Evolutionary conservation across 805 yeast species (phyloP).

Genomic region (Wickerhamiella azyma): DNA sequence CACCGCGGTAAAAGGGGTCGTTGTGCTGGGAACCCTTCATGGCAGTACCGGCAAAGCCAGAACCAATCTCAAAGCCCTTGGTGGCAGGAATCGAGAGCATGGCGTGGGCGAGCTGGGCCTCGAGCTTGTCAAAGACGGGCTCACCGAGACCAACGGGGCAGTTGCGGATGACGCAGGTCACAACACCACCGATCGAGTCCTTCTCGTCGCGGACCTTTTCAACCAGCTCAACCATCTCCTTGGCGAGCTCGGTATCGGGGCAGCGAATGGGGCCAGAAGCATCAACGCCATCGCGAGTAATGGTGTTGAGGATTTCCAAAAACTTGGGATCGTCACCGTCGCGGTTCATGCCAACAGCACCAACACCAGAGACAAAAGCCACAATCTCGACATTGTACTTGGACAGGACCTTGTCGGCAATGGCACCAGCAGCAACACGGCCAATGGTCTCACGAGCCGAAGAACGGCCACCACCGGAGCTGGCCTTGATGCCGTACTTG

Average conservation of each 20-base stretch:
- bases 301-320: slow-evolving; percentile 50
- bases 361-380: slow-evolving; percentile 92
- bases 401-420: slow-evolving; percentile 80
- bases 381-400: slow-evolving; percentile 83
- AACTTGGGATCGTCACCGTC: slow-evolving; percentile 53
- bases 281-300: slow-evolving; percentile 83
- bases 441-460: slow-evolving; percentile 98
- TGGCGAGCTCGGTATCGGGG: slow-evolving; percentile 62
- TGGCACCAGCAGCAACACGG: slow-evolving; percentile 96
- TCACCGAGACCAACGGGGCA: slow-evolving; percentile 95
- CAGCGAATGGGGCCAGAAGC: slow-evolving; percentile 84
- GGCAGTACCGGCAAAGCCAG: slow-evolving; percentile 82
- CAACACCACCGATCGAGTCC: slow-evolving; percentile 96
- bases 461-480: slow-evolving; percentile 95
- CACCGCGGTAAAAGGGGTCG: slow-evolving; percentile 63
- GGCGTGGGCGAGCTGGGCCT: slow-evolving; percentile 92
- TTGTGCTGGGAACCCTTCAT: slow-evolving; percentile 92
- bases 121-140: slow-evolving; percentile 93
- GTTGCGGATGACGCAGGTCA: slow-evolving; percentile 91
- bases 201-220: slow-evolving; percentile 72
- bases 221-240: slow-evolving; percentile 71
- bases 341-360: slow-evolving; percentile 63
- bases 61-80: slow-evolving; percentile 94
- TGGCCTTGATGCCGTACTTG: slow-evolving; percentile 86
- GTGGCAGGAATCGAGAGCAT: slow-evolving; percentile 97